Evolutionary conservation across 352 stramenopile species (phyloP).

Genomic region (Pythium insidiosum): DNA sequence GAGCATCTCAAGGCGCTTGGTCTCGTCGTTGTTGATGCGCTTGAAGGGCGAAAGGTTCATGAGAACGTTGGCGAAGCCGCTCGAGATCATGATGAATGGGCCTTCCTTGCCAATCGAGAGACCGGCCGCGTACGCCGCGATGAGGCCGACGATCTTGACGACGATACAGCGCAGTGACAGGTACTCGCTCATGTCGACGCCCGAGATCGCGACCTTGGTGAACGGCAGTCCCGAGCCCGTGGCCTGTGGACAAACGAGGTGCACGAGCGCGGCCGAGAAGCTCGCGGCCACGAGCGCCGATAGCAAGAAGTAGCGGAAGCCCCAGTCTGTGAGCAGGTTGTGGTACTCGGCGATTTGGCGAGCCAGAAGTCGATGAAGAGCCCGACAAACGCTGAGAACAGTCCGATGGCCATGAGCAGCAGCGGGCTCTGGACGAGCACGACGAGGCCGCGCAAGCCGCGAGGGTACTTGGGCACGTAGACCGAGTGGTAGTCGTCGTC

Average conservation of each 20-base stretch:
- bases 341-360: constrained; percentile 55
- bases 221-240: constrained; percentile 68
- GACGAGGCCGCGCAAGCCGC: constrained; percentile 43
- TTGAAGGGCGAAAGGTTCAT: constrained; percentile 64
- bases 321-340: constrained; percentile 38
- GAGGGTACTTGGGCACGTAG: constrained; percentile 61
- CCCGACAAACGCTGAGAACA: constrained; percentile 59
- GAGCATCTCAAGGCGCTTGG: constrained; percentile 77
- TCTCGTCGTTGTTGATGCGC: constrained; percentile 72
- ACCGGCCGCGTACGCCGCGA: constrained; percentile 47
- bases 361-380: constrained; percentile 59
- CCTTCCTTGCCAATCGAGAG: constrained; percentile 83
- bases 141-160: constrained; percentile 63
- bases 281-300: constrained; percentile 39
- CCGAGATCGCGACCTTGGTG: constrained; percentile 80
- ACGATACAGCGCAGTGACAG: constrained; percentile 60
- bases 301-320: constrained; percentile 49
- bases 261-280: constrained; percentile 42
- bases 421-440: constrained; percentile 67
- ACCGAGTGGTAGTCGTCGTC: constrained; percentile 68
- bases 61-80: constrained; percentile 66
- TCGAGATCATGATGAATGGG: constrained; percentile 86
- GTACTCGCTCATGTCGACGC: constrained; percentile 72
- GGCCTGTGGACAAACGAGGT: constrained; percentile 58
- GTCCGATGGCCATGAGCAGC: constrained; percentile 51